A percentile compares a stretch with the other conserved stretches of the same genome.
Conservation (phyloP, 768 basidiomycete species). For the Rhodosporidiobolus odoratus region DNA sequence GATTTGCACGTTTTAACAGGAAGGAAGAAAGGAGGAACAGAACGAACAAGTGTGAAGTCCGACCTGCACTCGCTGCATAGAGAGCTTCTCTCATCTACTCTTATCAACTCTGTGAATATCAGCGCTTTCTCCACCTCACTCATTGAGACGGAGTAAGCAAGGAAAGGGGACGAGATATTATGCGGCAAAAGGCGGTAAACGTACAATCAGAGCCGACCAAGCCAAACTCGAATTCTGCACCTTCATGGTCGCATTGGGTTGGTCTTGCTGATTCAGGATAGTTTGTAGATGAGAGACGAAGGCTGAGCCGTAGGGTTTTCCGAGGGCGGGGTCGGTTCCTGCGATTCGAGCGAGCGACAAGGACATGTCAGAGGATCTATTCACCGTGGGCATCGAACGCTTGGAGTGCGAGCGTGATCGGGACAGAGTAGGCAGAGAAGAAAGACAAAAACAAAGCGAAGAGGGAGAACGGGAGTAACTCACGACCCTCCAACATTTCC, state of each 20-base stretch:
- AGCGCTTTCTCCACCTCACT: no score
- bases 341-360: no score
- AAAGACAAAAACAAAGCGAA: neutral
- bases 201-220: constrained; percentile 33
- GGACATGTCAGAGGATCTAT: no score
- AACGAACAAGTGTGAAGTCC: constrained; percentile 30
- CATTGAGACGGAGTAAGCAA: no score
- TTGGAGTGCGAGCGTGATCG: no score
- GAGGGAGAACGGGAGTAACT: neutral
- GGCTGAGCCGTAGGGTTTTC: constrained; percentile 35
- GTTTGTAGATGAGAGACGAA: constrained; percentile 34
- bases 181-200: neutral
- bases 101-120: no score
- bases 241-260: constrained; percentile 4
- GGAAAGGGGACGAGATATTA: no score
- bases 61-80: constrained; percentile 28
- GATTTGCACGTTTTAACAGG: neutral
- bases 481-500: constrained; percentile 35
- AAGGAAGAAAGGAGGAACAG: neutral
- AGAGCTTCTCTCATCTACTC: constrained; percentile 35
- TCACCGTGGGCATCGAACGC: no score
- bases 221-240: constrained; percentile 29
- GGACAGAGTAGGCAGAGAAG: no score
- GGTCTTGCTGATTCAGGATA: constrained; percentile 18
- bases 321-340: constrained; percentile 25